Base-by-base conservation (phyloP, 2,329 filamentous ascomycete genomes). In the Chaetomiaceae sp. region DNA sequence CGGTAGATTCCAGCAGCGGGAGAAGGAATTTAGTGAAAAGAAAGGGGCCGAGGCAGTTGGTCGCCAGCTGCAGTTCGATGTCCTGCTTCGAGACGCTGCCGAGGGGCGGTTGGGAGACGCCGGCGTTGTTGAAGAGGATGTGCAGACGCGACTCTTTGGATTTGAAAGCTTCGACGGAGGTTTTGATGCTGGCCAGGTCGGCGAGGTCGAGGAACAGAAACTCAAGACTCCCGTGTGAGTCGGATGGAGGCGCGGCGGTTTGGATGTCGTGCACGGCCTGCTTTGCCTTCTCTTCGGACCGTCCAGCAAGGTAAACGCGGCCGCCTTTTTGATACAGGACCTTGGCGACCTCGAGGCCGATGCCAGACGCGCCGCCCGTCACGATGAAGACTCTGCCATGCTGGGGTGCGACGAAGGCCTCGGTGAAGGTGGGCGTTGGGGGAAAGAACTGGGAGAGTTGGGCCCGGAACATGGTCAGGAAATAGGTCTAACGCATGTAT, bases 221-320 rank as follows among this genome's bases (percentile, higher is more conserved):
- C n/a, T 65, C 63, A 4, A 77, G 58, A 3, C 58, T 56, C 23
- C 72, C 72, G 11, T 62, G 63, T 27, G 25, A 27, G 25, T 27
- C 25, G 14, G 63, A 55, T 11, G 60, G 36, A 2, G 72, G 67
- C 0, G 59, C 59, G 8, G 67, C 62, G 0, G 36, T 15, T 29
- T 70, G 63, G 55, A 79, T 74, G 15, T 60, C 54, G 9, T 65
- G 59, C 42, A 81, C 75, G 19, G 74, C 73, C 60, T 53, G 5
- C 66, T 61, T 15, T n/a, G 66, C 72, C 51, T 74, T 75, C 4
- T 66, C 59, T 22, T 67, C 56, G 17, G 60, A 61, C 38, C 78
- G 75, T 1, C 71, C 73, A 3, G 76, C 76, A 29, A 81, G 62
- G 61, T 81, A 81, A 36, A 82, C 72, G 3, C 69, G 78, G 23